phyloP scores from a whole-genome alignment of 805 yeast genomes.

The Kuraishia floccosa region DNA sequence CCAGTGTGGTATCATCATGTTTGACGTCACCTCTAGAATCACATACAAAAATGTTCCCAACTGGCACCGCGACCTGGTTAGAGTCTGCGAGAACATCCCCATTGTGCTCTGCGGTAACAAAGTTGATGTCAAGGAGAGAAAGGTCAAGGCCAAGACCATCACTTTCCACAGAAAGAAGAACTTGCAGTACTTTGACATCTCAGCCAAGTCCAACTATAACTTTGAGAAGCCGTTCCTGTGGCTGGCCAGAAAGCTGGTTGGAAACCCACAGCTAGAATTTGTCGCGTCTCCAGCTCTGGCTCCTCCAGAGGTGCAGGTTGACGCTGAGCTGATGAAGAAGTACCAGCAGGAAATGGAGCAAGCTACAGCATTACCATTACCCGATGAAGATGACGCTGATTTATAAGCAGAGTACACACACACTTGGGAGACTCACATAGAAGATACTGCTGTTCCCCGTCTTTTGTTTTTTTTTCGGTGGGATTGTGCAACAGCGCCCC shows the following conservation, averaged over 20 bases:
- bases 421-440: too few relatives aligned
- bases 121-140: slow-evolving; percentile 99
- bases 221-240: slow-evolving; percentile 99
- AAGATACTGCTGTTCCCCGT: too few relatives aligned
- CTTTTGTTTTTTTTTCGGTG: too few relatives aligned
- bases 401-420: too few relatives aligned
- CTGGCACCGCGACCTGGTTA: slow-evolving; percentile 99
- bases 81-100: slow-evolving; percentile 99
- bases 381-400: slow-evolving; percentile 99
- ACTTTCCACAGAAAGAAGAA: slow-evolving; percentile 99
- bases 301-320: slow-evolving; percentile 98
- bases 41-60: slow-evolving; percentile 99
- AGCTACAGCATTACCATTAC: slow-evolving; percentile 98
- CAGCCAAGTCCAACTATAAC: slow-evolving; percentile 99
- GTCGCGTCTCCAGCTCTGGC: slow-evolving; percentile 99
- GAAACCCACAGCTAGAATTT: slow-evolving; percentile 95
- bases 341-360: slow-evolving; percentile 99
- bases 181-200: slow-evolving; percentile 98
- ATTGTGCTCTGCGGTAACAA: slow-evolving; percentile 98
- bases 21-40: slow-evolving; percentile 98
- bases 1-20: slow-evolving; percentile 99
- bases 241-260: slow-evolving; percentile 98
- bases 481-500: too few relatives aligned
- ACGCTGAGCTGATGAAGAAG: slow-evolving; percentile 91
- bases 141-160: slow-evolving; percentile 99